A percentile compares a stretch with the other conserved stretches of the same genome.
Conservation (phyloP, 23 red algal species). For the Gracilaria domingensis region DNA sequence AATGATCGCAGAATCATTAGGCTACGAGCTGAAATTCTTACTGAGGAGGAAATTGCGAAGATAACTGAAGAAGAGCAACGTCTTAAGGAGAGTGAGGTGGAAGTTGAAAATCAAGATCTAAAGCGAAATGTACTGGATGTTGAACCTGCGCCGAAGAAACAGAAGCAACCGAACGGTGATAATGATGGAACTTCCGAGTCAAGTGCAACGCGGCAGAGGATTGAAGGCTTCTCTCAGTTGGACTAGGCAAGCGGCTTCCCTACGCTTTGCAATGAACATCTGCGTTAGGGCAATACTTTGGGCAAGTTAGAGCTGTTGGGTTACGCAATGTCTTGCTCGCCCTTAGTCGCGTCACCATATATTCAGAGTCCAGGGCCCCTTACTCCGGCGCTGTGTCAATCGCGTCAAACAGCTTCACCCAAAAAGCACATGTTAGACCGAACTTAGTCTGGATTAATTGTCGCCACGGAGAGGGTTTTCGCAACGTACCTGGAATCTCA, state of each 20-base stretch:
- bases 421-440: background rate
- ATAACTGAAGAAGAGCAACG: slow-evolving; percentile 34
- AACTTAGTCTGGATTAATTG: no score
- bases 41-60: slow-evolving; percentile 59
- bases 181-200: background rate
- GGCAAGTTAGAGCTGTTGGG: no score
- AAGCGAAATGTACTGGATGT: slow-evolving; percentile 22
- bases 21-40: slow-evolving; percentile 69
- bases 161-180: background rate
- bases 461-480: no score
- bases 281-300: background rate
- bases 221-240: background rate
- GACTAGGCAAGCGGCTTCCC: background rate
- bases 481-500: slow-evolving; percentile 64
- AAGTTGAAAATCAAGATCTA: slow-evolving; percentile 22
- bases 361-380: background rate
- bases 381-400: slow-evolving; percentile 6
- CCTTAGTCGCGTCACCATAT: background rate
- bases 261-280: background rate
- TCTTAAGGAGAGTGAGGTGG: slow-evolving; percentile 23
- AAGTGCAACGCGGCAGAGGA: background rate
- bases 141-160: slow-evolving; percentile 18
- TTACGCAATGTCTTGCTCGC: background rate
- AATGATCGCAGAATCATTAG: slow-evolving; percentile 92
- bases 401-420: slow-evolving; percentile 14